Evolutionary conservation across 164 flowering plant species (phyloP).

Genomic region (Kingdonia uniflora): DNA sequence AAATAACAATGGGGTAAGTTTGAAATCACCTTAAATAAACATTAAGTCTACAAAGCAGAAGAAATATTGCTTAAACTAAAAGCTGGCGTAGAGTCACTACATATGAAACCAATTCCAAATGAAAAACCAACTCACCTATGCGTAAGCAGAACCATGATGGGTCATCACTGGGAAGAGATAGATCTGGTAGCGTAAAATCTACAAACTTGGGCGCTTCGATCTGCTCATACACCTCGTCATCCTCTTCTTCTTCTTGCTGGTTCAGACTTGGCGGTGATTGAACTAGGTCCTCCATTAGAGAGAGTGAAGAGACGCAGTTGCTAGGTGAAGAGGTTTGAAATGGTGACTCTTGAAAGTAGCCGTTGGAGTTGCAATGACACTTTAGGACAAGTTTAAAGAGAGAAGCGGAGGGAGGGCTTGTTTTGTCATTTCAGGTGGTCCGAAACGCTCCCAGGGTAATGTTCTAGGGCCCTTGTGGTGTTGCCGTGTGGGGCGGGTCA

Average conservation of each 20-base stretch:
- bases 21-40: background rate
- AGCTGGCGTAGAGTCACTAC: no score
- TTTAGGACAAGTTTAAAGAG: slow-evolving; percentile 6
- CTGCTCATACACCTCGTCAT: slow-evolving; percentile 14
- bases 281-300: background rate
- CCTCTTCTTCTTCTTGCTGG: background rate
- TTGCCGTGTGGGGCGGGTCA: no score
- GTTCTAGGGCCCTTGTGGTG: no score
- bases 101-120: background rate
- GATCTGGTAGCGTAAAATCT: no score
- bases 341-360: slow-evolving; percentile 8
- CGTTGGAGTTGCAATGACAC: slow-evolving; percentile 15
- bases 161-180: no score
- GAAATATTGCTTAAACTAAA: no score
- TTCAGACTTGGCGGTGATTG: no score
- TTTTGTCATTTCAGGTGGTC: no score
- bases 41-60: background rate
- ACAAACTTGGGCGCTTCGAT: no score
- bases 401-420: no score
- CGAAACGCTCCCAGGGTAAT: no score
- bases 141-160: slow-evolving; percentile 76
- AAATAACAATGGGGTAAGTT: background rate
- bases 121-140: slow-evolving; percentile 35
- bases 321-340: background rate
- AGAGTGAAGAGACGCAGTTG: background rate